A percentile compares a stretch with the other conserved stretches of the same genome.
Conservation (phyloP, 1,139 yeast genomes). For the Tardiomyces depauwii region DNA sequence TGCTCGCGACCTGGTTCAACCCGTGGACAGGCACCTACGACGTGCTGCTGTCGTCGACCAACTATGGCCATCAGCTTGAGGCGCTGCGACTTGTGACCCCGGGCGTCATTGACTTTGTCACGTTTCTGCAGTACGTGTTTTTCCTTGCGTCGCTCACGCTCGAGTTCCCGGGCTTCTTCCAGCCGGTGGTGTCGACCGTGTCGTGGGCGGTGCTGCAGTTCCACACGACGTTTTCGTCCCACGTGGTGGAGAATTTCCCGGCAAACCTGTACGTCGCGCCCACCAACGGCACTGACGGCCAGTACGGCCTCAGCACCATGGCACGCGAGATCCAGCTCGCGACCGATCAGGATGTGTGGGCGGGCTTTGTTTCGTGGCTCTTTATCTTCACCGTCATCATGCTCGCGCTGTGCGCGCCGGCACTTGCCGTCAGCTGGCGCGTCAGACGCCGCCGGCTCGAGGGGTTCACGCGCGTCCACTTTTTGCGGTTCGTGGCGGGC, state of each 20-base stretch:
- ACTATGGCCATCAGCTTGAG: slow-evolving; percentile 50
- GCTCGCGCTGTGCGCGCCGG: neutral
- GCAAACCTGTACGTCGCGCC: slow-evolving; percentile 1
- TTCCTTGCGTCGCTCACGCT: slow-evolving; percentile 47
- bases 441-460: neutral
- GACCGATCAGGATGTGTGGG: slow-evolving; percentile 22
- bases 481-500: slow-evolving; percentile 17
- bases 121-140: slow-evolving; percentile 47
- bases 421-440: neutral
- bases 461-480: neutral
- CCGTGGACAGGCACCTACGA: slow-evolving; percentile 55
- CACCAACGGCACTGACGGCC: slow-evolving; percentile 6
- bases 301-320: slow-evolving; percentile 20
- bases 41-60: slow-evolving; percentile 45
- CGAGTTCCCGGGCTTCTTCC: slow-evolving; percentile 54
- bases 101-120: slow-evolving; percentile 36
- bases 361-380: slow-evolving; percentile 25
- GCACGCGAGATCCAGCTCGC: slow-evolving; percentile 18
- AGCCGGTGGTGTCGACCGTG: slow-evolving; percentile 36
- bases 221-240: slow-evolving; percentile 16
- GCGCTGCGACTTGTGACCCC: slow-evolving; percentile 49
- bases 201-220: slow-evolving; percentile 31
- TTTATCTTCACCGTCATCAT: slow-evolving; percentile 10
- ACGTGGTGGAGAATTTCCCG: neutral
- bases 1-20: slow-evolving; percentile 31